Evolutionary conservation across 805 yeast species (phyloP).

Genomic region (Hanseniaspora thailandica): DNA sequence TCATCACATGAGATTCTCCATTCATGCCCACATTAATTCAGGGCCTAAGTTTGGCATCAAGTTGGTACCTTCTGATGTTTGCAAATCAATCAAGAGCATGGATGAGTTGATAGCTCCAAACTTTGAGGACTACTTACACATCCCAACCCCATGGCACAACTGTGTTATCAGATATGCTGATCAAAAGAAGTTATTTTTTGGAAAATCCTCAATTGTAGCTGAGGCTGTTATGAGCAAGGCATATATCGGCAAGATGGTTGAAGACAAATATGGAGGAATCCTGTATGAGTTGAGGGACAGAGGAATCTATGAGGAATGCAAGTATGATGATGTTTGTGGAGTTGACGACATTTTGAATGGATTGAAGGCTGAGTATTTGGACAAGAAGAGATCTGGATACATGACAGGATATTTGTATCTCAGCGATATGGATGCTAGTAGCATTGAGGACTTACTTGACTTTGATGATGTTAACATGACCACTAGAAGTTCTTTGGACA

Average conservation of each 20-base stretch:
- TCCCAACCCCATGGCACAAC: constrained; percentile 61
- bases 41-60: constrained; percentile 53
- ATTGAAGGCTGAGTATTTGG: background rate
- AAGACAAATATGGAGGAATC: constrained; percentile 9
- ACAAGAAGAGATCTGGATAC: background rate
- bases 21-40: constrained; percentile 47
- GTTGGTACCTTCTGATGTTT: constrained; percentile 34
- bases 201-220: constrained; percentile 30
- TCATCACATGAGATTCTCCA: constrained; percentile 46
- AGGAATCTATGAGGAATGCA: background rate
- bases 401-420: background rate
- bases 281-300: constrained; percentile 1
- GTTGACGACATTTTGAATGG: background rate
- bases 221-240: constrained; percentile 30
- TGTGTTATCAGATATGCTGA: constrained; percentile 37
- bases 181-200: constrained; percentile 26
- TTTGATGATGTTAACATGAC: background rate
- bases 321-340: background rate
- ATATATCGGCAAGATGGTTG: constrained; percentile 30
- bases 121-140: constrained; percentile 44
- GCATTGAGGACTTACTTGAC: background rate
- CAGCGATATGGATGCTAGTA: background rate
- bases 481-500: background rate
- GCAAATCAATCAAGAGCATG: constrained; percentile 38
- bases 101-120: constrained; percentile 32